Percentiles rank a stretch among this genome's conserved stretches.
These are phyloP conservation scores for Neopestalotiopsis sp. DNA, from an alignment of 2,329 filamentous ascomycete genomes.

Conservation along the genomic window DNA sequence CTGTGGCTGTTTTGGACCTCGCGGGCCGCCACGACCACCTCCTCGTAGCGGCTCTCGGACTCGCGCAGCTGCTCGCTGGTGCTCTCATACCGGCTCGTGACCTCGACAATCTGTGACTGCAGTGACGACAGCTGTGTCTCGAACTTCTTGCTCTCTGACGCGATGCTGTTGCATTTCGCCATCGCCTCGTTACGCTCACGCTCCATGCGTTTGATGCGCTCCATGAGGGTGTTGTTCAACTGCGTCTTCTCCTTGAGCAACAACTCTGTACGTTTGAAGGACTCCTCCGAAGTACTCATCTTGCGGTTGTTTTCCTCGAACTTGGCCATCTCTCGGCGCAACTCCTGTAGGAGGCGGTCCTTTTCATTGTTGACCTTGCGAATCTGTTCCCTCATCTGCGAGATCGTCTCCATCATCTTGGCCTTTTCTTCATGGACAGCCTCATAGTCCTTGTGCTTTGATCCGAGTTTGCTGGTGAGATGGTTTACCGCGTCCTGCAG, in stretches of 20 bases:
- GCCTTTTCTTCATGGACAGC: background rate
- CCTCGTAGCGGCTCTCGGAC: slow-evolving; percentile 8
- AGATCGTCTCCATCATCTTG: background rate
- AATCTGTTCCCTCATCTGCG: background rate
- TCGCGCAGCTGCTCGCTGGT: slow-evolving; percentile 5
- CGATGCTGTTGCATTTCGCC: background rate
- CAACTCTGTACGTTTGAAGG: background rate
- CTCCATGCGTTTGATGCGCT: background rate
- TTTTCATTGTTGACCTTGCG: background rate
- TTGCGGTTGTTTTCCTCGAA: background rate
- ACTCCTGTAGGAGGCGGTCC: background rate
- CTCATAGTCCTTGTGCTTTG: background rate
- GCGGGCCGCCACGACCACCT: background rate
- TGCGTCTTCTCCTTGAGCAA: background rate
- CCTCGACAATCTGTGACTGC: background rate
- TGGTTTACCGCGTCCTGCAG: background rate
- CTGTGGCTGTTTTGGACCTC: background rate
- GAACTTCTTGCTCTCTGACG: background rate
- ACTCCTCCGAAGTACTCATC: background rate
- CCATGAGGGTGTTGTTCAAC: background rate
- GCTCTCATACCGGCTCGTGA: background rate
- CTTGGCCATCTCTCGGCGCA: slow-evolving; percentile 5
- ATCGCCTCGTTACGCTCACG: background rate
- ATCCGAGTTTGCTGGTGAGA: background rate
- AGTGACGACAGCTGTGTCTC: background rate